Evolutionary conservation across 225 moss, liverwort and hornwort species (phyloP).

Genomic region (Anthoceros angustus): DNA sequence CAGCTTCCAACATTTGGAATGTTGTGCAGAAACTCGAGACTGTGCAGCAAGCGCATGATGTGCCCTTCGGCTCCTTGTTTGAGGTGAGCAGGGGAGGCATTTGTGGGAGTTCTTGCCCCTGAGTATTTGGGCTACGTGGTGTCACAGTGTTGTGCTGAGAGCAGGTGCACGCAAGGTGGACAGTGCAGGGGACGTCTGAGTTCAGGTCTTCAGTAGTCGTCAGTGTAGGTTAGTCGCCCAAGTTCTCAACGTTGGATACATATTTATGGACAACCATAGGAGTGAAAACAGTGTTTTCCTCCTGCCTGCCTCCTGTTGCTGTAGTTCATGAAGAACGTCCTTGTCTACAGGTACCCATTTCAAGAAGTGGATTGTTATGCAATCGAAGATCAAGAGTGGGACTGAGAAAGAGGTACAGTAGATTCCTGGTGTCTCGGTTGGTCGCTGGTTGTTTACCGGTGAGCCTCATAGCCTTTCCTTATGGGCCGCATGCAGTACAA

Average conservation of each 20-base stretch:
- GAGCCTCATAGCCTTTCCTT: neutral
- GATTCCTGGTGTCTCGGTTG: neutral
- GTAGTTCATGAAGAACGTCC: neutral
- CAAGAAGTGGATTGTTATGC: slow-evolving; percentile 86
- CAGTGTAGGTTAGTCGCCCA: slow-evolving; percentile 49
- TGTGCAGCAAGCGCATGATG: slow-evolving; percentile 70
- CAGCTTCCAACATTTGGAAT: neutral
- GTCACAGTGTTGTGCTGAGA: too few species aligned
- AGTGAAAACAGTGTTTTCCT: neutral
- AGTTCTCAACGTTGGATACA: neutral
- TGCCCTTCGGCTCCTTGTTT: slow-evolving; percentile 82
- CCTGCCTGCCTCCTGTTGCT: neutral
- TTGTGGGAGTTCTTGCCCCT: neutral
- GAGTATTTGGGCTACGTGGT: neutral
- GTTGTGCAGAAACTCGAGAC: slow-evolving; percentile 54
- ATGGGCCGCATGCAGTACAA: slow-evolving; percentile 37
- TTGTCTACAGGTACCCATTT: slow-evolving; percentile 56
- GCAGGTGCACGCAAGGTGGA: slow-evolving; percentile 84
- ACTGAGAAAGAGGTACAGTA: slow-evolving; percentile 55
- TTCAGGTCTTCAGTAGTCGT: slow-evolving; percentile 31
- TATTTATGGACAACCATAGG: neutral
- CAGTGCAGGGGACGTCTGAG: slow-evolving; percentile 41
- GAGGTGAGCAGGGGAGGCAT: slow-evolving; percentile 28
- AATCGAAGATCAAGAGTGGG: slow-evolving; percentile 72
- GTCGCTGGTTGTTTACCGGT: neutral